Evolutionary conservation across 2,329 filamentous ascomycete genomes (phyloP), one percentile per base, ranked within the genome.

Genomic region (Amylocarpus encephaloides): DNA sequence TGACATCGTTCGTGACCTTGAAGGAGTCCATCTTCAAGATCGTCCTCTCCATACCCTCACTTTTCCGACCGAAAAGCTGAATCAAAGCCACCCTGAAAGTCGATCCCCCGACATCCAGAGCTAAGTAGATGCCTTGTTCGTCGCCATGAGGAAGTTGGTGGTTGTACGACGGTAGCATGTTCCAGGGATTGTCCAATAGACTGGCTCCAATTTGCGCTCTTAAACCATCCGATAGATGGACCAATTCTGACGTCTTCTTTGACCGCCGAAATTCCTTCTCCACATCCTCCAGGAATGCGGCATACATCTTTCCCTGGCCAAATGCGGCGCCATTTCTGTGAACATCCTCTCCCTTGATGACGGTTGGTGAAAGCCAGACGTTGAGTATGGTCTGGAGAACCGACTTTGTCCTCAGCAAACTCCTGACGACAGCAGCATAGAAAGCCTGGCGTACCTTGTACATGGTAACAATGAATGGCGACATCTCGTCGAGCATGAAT

Each of bases 81-180:
- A 86, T 79, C 57, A 86, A 62, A 5, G 80, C 82, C 29, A 86
- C 79, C 46, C 82, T 73, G 53, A 86, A 68, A 10, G 81, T 86
- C 34, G 83, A 85, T 1, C 83, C 83, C 34, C 83, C 83, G n/a
- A 86, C 79, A 63, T 86, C 83, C 34, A 85, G 70, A 18, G 81
- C 79, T 47, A 86, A 69, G 62, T 75, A 85, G 46, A 73, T 75
- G 22, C 82, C 82, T 39, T 62, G 65, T 61, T 85, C 82, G 42
- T 70, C 64, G 46, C 82, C 82, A n/a, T 68, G 73, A 1, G 82
- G 82, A 5, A 86, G 70, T 56, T 79, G 75, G 58, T 82, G 76
- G 68, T 77, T 84, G 68, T 82, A 85, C 11, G 80, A 83, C 2
- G 81, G 81, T 16, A 85, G 71, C 81, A 84, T 85, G 63, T 75